A percentile compares a stretch with the other conserved stretches of the same genome.
Conservation (phyloP, 208 protist genomes). For the Ichthyophonus hoferi region DNA sequence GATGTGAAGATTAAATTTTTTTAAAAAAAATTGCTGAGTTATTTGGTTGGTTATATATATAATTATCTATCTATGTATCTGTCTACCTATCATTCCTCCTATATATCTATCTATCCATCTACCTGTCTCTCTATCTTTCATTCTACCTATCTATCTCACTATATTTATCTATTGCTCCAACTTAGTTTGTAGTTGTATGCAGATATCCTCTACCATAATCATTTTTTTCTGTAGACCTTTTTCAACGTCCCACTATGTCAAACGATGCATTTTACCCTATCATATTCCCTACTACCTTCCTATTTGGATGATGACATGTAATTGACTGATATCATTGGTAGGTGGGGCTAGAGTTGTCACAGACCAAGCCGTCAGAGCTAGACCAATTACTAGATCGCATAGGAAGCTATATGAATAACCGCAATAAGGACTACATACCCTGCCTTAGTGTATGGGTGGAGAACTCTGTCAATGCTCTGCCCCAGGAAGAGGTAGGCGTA, state of each 20-base stretch:
- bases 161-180: too few relatives aligned
- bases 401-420: not conserved
- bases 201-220: too few relatives aligned
- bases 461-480: not conserved
- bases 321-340: too few relatives aligned
- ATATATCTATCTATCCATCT: not conserved
- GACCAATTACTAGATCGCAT: not conserved
- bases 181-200: too few relatives aligned
- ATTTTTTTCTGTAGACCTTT: too few relatives aligned
- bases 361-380: not conserved
- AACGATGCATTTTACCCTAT: too few relatives aligned
- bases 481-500: not conserved
- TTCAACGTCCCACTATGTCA: too few relatives aligned
- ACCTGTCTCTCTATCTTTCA: not conserved
- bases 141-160: too few relatives aligned
- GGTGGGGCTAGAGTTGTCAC: slow-evolving; percentile 9
- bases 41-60: not conserved
- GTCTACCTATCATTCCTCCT: not conserved
- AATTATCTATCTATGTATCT: not conserved
- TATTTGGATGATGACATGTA: too few relatives aligned
- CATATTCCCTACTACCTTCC: too few relatives aligned
- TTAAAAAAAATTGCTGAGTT: too few relatives aligned
- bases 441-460: slow-evolving; percentile 21
- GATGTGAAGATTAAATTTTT: too few relatives aligned
- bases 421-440: not conserved